Base-by-base conservation (phyloP, 176 grass and related monocot species). In the Chloris gayana region DNA sequence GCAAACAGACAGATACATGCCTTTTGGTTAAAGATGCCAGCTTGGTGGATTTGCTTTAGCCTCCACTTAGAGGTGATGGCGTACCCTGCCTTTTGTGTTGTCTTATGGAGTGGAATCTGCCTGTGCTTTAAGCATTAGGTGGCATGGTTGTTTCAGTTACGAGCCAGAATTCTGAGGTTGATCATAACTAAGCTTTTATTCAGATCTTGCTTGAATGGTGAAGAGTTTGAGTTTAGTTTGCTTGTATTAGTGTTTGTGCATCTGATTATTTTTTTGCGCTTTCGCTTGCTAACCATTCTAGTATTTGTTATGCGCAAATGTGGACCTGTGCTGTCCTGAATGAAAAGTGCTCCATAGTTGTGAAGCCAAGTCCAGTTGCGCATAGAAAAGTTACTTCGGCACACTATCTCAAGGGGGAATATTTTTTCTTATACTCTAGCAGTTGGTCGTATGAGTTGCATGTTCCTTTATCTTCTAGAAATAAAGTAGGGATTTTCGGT, bases 21-120 rank as follows among this genome's bases (percentile, higher is more conserved):
- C 73, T 39, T 85, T 85, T 72, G 32, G 32, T 35, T 71, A 85
- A 85, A 85, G 67, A 67, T 72, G 31, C 30, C 10, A 27, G 11
- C 72, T 85, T 78, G 34, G 83, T 78, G 83, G 83, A 39, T 41
- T 85, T 64, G 58, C 67, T 85, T 85, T 63, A 3, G 31, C 42
- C 74, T 68, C 31, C 67, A 78, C 67, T 85, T 7, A 51, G 83
- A 29, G 19, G 39, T 71, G 18, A 22, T 33, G 25, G 44, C 42
- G 30, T 65, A 44, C 41, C 41, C 1, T 44, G 41, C 41, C 0
- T 44, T 44, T 44, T 72, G 24, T 42, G 32, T 67, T 79, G 44
- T 63, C 34, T 29, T 56, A 39, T 79, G 32, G 64, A 44, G n/a
- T 78, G 29, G 72, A 72, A 79, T 79, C 65, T 72, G 50, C 83